Base-by-base conservation (phyloP, 2,329 filamentous ascomycete species). In the Microdochium trichocladiopsis region DNA sequence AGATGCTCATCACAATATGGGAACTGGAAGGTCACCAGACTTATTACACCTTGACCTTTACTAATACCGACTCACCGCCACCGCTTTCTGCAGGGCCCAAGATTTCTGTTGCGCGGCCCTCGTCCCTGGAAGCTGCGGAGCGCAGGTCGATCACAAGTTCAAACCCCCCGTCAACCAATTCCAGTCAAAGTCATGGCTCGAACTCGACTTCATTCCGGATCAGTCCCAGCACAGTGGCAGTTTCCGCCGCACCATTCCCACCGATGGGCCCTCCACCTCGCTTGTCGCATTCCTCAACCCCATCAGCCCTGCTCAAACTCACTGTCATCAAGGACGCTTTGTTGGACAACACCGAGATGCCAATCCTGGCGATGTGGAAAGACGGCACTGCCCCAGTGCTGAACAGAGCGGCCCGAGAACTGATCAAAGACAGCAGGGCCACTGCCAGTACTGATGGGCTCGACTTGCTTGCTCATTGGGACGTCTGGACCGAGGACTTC, bases 331-430 rank as follows among this genome's bases (percentile, higher is more conserved):
- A 91, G 65, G 87, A 92, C 63, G 87, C 87, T 1, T 75, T 92
- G 21, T 71, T 93, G 6, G 87, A 90, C 62, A 88, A 83, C 37
- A 88, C 88, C 24, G 79, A 83, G 55, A 83, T 89, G 63, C 88
- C 88, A 0, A 85, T 90, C 22, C 72, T 91, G 47, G 85, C 86
- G 23, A 88, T 91, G 83, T 92, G 88, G 88, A 87, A 85, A 62
- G 88, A 93, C 57, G 82, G 86, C 51, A 86, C 81, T 48, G 83
- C 90, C 48, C 84, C 82, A 0, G 83, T 90, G 45, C 84, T 87
- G 3, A 93, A 93, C 61, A 80, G 79, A 58, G 86, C 86, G 3
- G 80, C 80, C 12, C 71, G 78, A 12, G 66, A 69, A 3, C 66
- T 86, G n/a, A 74, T 83, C 54, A 65, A 69, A 10, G 65, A 72